A percentile compares a stretch with the other conserved stretches of the same genome.
Conservation (phyloP, 2,329 filamentous ascomycete species). For the Fulvia fulva region DNA sequence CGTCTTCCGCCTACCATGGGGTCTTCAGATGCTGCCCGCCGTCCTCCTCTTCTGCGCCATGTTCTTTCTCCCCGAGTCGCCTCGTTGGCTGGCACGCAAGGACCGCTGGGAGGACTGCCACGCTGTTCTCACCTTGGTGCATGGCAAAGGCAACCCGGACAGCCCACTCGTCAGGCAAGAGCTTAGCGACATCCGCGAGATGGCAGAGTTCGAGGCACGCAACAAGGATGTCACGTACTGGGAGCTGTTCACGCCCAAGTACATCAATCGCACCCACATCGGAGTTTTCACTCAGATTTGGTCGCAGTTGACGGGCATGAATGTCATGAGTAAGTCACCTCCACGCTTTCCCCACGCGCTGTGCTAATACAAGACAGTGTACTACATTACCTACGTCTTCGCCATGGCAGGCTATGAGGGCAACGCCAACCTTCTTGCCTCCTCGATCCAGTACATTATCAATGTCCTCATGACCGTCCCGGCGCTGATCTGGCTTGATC, state of each 20-base stretch:
- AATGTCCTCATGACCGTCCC: slow-evolving; percentile 76
- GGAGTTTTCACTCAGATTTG: slow-evolving; percentile 71
- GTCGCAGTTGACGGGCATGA: slow-evolving; percentile 74
- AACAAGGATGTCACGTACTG: slow-evolving; percentile 67
- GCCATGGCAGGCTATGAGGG: slow-evolving; percentile 61
- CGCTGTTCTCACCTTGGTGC: slow-evolving; percentile 58
- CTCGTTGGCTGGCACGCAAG: slow-evolving; percentile 62
- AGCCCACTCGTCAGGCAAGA: slow-evolving; percentile 61
- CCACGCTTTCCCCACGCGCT: neutral
- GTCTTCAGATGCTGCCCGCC: slow-evolving; percentile 50
- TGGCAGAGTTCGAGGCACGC: slow-evolving; percentile 64
- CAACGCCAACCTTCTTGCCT: slow-evolving; percentile 59
- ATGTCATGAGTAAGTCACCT: slow-evolving; percentile 58
- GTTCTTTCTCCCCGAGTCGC: slow-evolving; percentile 62
- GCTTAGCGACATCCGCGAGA: slow-evolving; percentile 63
- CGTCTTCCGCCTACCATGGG: slow-evolving; percentile 52
- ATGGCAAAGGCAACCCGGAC: slow-evolving; percentile 47
- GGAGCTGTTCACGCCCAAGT: slow-evolving; percentile 68
- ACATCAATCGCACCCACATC: slow-evolving; percentile 69
- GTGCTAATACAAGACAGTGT: slow-evolving; percentile 6
- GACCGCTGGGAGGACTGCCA: slow-evolving; percentile 61
- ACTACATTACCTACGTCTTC: slow-evolving; percentile 56
- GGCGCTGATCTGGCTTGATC: slow-evolving; percentile 69
- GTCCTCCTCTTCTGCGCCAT: slow-evolving; percentile 45
- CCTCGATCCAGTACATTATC: slow-evolving; percentile 70